Evolutionary conservation across 352 stramenopile genomes (phyloP), one percentile per base, ranked within the genome.

Genomic region (Globisporangium megalacanthum): DNA sequence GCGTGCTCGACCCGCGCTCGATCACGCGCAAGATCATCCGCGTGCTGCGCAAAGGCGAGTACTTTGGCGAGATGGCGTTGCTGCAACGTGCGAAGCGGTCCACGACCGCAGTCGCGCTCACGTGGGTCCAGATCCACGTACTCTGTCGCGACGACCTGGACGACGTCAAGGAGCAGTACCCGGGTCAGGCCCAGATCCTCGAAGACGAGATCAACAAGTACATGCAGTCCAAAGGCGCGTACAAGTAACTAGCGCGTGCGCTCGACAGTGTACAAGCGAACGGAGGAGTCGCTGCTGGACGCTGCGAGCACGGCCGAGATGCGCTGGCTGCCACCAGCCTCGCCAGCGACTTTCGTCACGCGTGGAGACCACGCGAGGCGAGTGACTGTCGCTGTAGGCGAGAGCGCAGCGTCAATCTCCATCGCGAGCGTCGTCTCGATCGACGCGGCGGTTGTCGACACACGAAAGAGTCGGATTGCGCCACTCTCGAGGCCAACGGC

Each of bases 161-260:
- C 33, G 69, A 75, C 49, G 77, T 89, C 10, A 84, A 82, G 42
- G 73, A 77, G 20, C 71, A 86, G 45, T 89, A 88, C 45, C 65
- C 72, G 1, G 78, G 70, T 1, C 75, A 89, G 31, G 68, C 71
- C 4, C 64, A 78, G 47, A 72, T 82, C 31, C 68, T 89, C 4
- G 75, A 88, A 53, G 66, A 78, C 37, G 80, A 90, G 57, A 90
- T 90, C 68, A 79, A 69, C 45, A 87, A 90, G 69, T 90, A 88
- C 59, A 88, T 83, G 76, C 60, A 89, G 63, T 70, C 68, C 42
- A 85, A 82, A 37, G 75, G 83, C 49, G 67, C 55, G 33, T 88
- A 81, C 61, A 80, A 69, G 52, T 86, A 74, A 63, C 55, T 35
- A 48, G 52, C 62, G 47, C 5, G 48, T 50, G 55, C 61, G 36